Percentiles rank a stretch among this genome's conserved stretches.
Evolutionary conservation across 768 basidiomycete species (phyloP).

Genomic region (Chiua virens): DNA sequence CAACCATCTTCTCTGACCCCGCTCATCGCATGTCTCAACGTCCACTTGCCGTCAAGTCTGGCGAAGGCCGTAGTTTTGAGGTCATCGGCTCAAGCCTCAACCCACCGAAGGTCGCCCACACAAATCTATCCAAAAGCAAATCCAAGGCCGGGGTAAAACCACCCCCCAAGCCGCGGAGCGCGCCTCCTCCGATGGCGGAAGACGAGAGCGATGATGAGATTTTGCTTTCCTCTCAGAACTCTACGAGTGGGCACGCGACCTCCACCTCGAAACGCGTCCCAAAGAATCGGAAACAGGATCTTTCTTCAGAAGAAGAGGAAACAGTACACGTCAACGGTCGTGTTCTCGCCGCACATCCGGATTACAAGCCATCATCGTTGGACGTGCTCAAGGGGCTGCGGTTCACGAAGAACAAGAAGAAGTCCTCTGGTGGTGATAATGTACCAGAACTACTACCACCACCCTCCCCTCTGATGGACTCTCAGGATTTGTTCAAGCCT

Average conservation of each 20-base stretch:
- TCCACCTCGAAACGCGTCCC: slow-evolving; percentile 9
- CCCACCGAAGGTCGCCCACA: not conserved
- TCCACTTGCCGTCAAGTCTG: slow-evolving; percentile 22
- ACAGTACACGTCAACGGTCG: slow-evolving; percentile 15
- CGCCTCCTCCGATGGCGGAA: not conserved
- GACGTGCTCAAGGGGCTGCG: slow-evolving; percentile 13
- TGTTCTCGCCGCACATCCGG: slow-evolving; percentile 19
- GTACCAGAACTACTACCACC: slow-evolving; percentile 11
- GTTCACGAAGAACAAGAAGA: slow-evolving; percentile 38
- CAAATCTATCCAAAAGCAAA: slow-evolving; percentile 9
- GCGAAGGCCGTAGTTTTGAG: slow-evolving; percentile 27
- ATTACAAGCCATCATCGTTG: slow-evolving; percentile 18
- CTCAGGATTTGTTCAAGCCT: slow-evolving; percentile 23
- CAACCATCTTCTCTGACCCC: slow-evolving; percentile 11
- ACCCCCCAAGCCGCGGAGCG: not conserved
- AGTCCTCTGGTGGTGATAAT: not conserved
- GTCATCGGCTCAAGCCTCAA: slow-evolving; percentile 20
- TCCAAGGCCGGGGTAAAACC: not conserved
- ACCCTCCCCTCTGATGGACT: slow-evolving; percentile 20
- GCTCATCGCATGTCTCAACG: slow-evolving; percentile 24
- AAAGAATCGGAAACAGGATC: slow-evolving; percentile 1
- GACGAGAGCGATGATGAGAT: slow-evolving; percentile 32
- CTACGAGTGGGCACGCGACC: slow-evolving; percentile 10
- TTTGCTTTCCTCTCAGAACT: slow-evolving; percentile 26
- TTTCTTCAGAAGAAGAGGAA: not conserved